A percentile compares a stretch with the other conserved stretches of the same genome.
These are phyloP conservation scores for Clitopilus hobsonii DNA, from an alignment of 768 basidiomycete genomes.

Conservation along the genomic window DNA sequence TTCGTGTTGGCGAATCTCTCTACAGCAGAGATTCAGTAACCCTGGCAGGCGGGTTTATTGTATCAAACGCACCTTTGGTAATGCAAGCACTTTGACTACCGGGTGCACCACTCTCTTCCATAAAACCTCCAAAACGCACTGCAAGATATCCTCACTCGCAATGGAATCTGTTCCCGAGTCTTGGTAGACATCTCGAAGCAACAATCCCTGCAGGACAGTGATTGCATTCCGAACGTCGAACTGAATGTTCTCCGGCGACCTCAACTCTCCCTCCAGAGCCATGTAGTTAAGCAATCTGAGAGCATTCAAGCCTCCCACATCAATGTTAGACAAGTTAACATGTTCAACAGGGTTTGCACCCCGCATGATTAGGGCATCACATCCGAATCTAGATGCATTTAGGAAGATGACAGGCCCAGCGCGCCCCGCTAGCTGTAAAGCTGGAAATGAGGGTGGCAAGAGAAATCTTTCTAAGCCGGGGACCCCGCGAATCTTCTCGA, in stretches of 20 bases:
- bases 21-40: neutral
- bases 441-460: slow-evolving; percentile 9
- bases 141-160: too few species aligned
- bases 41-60: neutral
- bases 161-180: neutral
- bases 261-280: neutral
- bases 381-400: slow-evolving; percentile 18
- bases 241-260: neutral
- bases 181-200: neutral
- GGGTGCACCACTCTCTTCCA: neutral
- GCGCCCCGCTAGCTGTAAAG: slow-evolving; percentile 16
- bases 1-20: neutral
- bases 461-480: neutral
- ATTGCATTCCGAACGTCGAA: too few species aligned
- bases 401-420: slow-evolving; percentile 27
- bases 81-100: neutral
- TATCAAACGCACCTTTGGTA: neutral
- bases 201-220: too few species aligned
- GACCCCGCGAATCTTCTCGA: neutral
- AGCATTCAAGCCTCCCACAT: neutral
- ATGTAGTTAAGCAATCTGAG: neutral
- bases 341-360: neutral
- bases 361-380: slow-evolving; percentile 14
- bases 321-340: neutral
- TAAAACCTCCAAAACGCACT: neutral